Evolutionary conservation across 768 basidiomycete genomes (phyloP).

Genomic region (Amanita molliuscula): DNA sequence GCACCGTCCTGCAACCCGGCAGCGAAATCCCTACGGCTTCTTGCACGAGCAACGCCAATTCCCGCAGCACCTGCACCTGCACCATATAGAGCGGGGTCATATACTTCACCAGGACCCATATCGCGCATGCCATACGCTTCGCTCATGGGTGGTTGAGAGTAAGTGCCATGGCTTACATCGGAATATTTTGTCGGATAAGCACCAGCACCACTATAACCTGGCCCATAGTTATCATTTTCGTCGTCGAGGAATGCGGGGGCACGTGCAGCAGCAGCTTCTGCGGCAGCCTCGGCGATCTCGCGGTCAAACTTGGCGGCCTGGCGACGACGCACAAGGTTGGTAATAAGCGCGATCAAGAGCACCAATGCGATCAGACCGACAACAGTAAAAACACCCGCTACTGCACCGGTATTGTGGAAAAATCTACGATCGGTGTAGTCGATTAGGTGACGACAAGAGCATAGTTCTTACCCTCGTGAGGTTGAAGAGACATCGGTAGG

Average conservation of each 20-base stretch:
- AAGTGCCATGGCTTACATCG: slow-evolving; percentile 52
- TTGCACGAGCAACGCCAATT: slow-evolving; percentile 30
- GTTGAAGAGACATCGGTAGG: not conserved
- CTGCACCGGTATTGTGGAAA: slow-evolving; percentile 62
- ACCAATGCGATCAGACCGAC: slow-evolving; percentile 53
- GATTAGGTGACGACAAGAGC: not conserved
- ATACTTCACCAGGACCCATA: slow-evolving; percentile 24
- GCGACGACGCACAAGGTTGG: slow-evolving; percentile 49
- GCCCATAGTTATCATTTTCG: slow-evolving; percentile 25
- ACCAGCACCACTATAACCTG: slow-evolving; percentile 15
- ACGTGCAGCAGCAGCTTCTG: slow-evolving; percentile 44
- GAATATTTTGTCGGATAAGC: slow-evolving; percentile 21
- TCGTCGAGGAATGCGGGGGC: slow-evolving; percentile 51
- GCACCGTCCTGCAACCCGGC: slow-evolving; percentile 25
- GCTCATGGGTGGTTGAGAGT: slow-evolving; percentile 33
- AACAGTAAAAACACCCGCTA: slow-evolving; percentile 62
- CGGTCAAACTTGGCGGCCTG: slow-evolving; percentile 56
- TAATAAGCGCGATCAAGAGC: slow-evolving; percentile 36
- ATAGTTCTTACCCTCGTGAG: not conserved
- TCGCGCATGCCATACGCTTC: slow-evolving; percentile 47
- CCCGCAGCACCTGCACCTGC: slow-evolving; percentile 27
- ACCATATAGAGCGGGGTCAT: slow-evolving; percentile 16
- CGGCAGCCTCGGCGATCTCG: slow-evolving; percentile 66
- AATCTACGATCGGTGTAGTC: slow-evolving; percentile 31
- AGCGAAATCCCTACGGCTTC: slow-evolving; percentile 25